Conservation (phyloP, 2,329 filamentous ascomycete genomes). For the Colletotrichum somersetense region DNA sequence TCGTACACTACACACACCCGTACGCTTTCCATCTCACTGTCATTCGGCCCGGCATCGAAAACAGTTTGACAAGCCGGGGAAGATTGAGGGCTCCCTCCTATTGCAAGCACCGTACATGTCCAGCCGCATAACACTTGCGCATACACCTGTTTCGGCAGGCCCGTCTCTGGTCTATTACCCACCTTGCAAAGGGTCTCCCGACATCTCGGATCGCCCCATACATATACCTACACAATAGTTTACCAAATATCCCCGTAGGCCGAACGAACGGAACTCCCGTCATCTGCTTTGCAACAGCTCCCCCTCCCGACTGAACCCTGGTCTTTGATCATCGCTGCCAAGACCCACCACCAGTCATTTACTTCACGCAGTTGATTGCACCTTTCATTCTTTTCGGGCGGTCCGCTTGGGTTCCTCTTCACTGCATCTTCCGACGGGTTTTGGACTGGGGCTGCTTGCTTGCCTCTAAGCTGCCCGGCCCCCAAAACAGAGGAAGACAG, state of each 20-base stretch:
- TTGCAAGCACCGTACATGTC: constrained; percentile 27
- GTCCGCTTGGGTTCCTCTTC: constrained; percentile 19
- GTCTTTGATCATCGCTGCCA: constrained; percentile 42
- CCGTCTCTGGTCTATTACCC: neutral
- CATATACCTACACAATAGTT: neutral
- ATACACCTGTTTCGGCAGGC: constrained; percentile 18
- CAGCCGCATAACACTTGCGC: constrained; percentile 20
- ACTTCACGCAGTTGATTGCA: constrained; percentile 41
- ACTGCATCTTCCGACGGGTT: constrained; percentile 23
- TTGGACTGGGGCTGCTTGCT: constrained; percentile 29
- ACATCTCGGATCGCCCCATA: constrained; percentile 2
- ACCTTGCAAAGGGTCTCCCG: neutral
- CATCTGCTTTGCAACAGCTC: constrained; percentile 13
- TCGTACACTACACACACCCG: constrained; percentile 5
- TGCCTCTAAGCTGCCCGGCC: constrained; percentile 29
- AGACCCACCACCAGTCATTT: constrained; percentile 42
- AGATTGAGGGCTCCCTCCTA: constrained; percentile 4
- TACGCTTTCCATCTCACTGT: constrained; percentile 20
- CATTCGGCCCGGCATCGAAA: constrained; percentile 31
- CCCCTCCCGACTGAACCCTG: constrained; percentile 24
- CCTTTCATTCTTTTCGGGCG: constrained; percentile 32
- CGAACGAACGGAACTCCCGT: constrained; percentile 6
- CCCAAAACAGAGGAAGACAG: neutral
- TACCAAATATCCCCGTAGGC: neutral
- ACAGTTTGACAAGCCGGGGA: constrained; percentile 20